Evolutionary conservation across 2,329 filamentous ascomycete genomes (phyloP).

Genomic region (Trichophyton schoenleinii): DNA sequence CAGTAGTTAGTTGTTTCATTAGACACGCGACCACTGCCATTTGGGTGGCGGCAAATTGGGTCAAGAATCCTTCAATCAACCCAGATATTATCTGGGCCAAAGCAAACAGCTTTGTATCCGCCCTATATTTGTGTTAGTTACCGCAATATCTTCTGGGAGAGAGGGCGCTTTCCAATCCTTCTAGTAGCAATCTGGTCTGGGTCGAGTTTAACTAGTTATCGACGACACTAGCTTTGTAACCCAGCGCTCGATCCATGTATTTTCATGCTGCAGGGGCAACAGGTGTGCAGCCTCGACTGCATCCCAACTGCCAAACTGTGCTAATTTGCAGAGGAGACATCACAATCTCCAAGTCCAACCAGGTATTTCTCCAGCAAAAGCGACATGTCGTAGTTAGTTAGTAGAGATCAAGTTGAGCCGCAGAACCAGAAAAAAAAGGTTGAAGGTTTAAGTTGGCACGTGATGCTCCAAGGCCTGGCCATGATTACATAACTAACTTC

Average conservation of each 20-base stretch:
- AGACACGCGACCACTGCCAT: constrained; percentile 2
- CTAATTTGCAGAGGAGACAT: neutral
- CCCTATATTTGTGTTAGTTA: constrained; percentile 11
- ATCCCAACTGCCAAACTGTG: neutral
- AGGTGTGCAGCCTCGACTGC: neutral
- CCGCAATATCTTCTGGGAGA: neutral
- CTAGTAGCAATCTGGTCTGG: neutral
- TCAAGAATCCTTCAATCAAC: constrained; percentile 13
- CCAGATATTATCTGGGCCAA: constrained; percentile 3
- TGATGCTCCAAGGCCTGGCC: too few species aligned
- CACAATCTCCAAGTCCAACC: constrained; percentile 8
- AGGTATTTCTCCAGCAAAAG: neutral
- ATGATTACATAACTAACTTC: too few species aligned
- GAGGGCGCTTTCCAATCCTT: neutral
- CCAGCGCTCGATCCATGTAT: neutral
- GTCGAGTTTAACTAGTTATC: neutral
- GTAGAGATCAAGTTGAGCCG: too few species aligned
- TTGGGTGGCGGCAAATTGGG: constrained; percentile 9
- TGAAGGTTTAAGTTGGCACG: too few species aligned
- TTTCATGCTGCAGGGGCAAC: neutral
- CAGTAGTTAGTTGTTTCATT: neutral
- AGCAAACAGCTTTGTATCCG: constrained; percentile 10
- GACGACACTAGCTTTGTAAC: neutral
- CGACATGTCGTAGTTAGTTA: too few species aligned
- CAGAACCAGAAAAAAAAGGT: too few species aligned